Conservation (phyloP, 1,139 yeast genomes). For the Pichia sp. region DNA sequence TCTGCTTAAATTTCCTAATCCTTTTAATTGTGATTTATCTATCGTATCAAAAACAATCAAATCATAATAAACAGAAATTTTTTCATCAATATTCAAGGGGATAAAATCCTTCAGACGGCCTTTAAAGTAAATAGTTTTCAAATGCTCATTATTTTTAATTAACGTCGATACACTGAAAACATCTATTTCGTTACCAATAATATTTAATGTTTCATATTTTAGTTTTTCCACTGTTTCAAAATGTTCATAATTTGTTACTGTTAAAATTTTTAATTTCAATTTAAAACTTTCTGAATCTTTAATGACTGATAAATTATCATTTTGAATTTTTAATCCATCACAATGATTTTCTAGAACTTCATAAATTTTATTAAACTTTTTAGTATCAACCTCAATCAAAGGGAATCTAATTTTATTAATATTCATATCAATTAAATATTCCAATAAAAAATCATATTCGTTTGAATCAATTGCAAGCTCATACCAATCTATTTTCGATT, state of each 20-base stretch:
- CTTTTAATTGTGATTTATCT: constrained; percentile 4
- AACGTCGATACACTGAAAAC: constrained; percentile 6
- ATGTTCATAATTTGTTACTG: constrained; percentile 30
- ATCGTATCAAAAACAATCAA: constrained; percentile 14
- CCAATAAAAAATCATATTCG: constrained; percentile 14
- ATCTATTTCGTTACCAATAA: constrained; percentile 17
- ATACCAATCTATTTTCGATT: constrained; percentile 2
- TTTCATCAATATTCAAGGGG: constrained; percentile 4
- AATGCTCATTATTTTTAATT: constrained; percentile 2
- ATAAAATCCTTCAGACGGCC: constrained; percentile 10
- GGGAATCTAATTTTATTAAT: constrained; percentile 9
- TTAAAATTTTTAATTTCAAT: constrained; percentile 10
- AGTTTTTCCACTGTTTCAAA: constrained; percentile 36
- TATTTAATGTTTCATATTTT: constrained; percentile 27
- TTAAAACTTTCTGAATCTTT: constrained; percentile 12
- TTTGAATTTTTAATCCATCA: constrained; percentile 10
- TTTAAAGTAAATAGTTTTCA: constrained; percentile 14
- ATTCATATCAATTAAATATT: constrained; percentile 9
- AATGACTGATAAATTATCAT: constrained; percentile 15
- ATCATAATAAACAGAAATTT: constrained; percentile 12
- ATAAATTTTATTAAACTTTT: constrained; percentile 12
- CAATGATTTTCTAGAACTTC: constrained; percentile 13
- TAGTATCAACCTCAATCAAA: constrained; percentile 16
- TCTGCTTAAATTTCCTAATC: constrained; percentile 6
- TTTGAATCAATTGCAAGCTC: constrained; percentile 14